These are phyloP conservation scores for Colletotrichum melonis DNA, from an alignment of 2,329 filamentous ascomycete genomes.

Conservation along the genomic window DNA sequence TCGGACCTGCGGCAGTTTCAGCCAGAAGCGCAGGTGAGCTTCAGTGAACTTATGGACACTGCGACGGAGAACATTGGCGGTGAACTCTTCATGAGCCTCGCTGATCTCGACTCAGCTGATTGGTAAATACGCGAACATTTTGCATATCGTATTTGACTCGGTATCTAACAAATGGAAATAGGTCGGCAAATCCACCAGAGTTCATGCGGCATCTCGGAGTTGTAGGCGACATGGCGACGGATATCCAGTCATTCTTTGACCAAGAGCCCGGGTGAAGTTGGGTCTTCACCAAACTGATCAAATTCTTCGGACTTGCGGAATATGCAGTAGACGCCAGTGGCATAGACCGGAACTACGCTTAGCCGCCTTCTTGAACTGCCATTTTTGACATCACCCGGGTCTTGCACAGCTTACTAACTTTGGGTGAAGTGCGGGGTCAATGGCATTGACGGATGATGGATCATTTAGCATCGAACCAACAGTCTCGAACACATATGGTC, in stretches of 20 bases:
- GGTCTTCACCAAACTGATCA: no score
- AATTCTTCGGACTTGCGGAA: no score
- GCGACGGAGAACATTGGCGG: background rate
- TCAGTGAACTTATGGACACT: background rate
- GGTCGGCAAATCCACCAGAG: constrained; percentile 24
- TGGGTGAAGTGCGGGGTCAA: no score
- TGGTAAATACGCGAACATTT: constrained; percentile 2
- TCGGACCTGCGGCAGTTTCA: no score
- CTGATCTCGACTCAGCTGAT: constrained; percentile 10
- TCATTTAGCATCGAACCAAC: no score
- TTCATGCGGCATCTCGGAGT: constrained; percentile 24
- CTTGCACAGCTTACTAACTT: no score
- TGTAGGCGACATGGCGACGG: background rate
- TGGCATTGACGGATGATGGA: no score
- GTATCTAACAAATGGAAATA: background rate
- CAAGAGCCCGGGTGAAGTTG: background rate
- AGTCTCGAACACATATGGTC: no score
- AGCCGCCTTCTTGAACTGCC: no score
- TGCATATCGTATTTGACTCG: background rate
- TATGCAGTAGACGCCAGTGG: no score
- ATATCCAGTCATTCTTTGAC: constrained; percentile 16
- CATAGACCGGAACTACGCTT: no score
- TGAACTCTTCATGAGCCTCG: constrained; percentile 15
- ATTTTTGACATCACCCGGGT: no score
- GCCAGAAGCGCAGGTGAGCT: background rate